phyloP scores from a whole-genome alignment of 73 alveolate species.

The Tetrahymena elliotti region DNA sequence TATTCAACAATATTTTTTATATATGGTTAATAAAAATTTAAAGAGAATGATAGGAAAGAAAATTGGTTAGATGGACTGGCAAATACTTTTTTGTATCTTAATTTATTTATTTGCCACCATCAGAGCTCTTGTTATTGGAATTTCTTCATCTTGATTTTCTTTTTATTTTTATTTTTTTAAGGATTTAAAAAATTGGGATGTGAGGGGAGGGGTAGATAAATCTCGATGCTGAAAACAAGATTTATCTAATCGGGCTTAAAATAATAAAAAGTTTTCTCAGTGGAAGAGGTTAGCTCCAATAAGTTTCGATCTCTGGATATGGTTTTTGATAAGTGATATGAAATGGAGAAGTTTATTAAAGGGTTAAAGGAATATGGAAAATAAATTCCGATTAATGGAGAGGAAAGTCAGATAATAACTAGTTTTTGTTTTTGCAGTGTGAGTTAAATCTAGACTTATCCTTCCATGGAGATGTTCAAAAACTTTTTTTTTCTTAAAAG shows the following conservation, averaged over 20 bases:
- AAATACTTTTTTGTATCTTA: background rate
- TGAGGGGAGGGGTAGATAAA: background rate
- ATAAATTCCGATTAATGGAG: background rate
- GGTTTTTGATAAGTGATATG: background rate
- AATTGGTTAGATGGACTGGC: background rate
- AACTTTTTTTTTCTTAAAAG: background rate
- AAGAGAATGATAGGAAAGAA: background rate
- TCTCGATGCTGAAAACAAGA: slow-evolving; percentile 1
- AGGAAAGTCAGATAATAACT: background rate
- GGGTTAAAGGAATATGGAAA: background rate
- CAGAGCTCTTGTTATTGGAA: background rate
- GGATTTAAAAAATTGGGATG: background rate
- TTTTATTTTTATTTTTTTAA: background rate
- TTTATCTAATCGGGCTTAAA: background rate
- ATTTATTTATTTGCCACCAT: background rate
- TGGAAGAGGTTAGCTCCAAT: background rate
- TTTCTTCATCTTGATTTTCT: background rate
- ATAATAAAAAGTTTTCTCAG: background rate
- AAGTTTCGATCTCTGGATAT: background rate
- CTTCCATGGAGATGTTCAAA: background rate
- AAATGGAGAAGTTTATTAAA: background rate
- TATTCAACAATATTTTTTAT: background rate
- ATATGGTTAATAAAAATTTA: background rate
- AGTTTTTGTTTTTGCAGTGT: background rate
- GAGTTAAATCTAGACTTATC: background rate